Conservation (phyloP, 2,329 filamentous ascomycete genomes). For the Rhynchosporium secalis region DNA sequence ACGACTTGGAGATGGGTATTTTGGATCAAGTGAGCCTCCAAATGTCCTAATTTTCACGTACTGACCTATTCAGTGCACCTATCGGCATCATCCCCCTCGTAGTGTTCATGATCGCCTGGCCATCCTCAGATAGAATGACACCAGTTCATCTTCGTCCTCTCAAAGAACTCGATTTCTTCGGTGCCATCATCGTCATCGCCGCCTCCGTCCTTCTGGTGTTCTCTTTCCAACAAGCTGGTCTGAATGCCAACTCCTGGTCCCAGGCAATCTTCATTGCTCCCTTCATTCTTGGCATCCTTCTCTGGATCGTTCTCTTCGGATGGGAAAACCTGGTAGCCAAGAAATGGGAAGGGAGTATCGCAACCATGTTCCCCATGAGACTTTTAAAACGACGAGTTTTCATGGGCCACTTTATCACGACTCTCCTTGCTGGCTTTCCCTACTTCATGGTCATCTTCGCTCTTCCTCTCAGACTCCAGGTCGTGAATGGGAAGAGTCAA, state of each 20-base stretch:
- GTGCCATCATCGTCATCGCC: conserved; percentile 54
- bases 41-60: not conserved
- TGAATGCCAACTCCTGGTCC: conserved; percentile 42
- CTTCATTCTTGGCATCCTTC: conserved; percentile 42
- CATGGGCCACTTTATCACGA: conserved; percentile 42
- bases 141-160: conserved; percentile 44
- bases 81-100: conserved; percentile 49
- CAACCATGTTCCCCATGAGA: conserved; percentile 31
- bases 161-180: conserved; percentile 52
- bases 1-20: conserved; percentile 28
- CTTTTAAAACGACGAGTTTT: conserved; percentile 27
- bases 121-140: conserved; percentile 43
- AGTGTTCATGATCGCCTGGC: conserved; percentile 54
- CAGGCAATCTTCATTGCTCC: conserved; percentile 46
- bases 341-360: conserved; percentile 26
- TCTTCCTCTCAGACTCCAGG: conserved; percentile 61
- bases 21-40: conserved; percentile 23
- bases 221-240: conserved; percentile 49
- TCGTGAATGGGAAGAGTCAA: conserved; percentile 54
- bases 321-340: conserved; percentile 44
- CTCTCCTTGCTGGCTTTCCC: conserved; percentile 56
- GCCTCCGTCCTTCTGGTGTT: conserved; percentile 58
- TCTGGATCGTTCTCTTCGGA: conserved; percentile 42
- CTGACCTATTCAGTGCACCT: conserved; percentile 46
- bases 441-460: conserved; percentile 60